These are phyloP conservation scores for Nakazawaea populi DNA, from an alignment of 805 yeast species.

Conservation along the genomic window DNA sequence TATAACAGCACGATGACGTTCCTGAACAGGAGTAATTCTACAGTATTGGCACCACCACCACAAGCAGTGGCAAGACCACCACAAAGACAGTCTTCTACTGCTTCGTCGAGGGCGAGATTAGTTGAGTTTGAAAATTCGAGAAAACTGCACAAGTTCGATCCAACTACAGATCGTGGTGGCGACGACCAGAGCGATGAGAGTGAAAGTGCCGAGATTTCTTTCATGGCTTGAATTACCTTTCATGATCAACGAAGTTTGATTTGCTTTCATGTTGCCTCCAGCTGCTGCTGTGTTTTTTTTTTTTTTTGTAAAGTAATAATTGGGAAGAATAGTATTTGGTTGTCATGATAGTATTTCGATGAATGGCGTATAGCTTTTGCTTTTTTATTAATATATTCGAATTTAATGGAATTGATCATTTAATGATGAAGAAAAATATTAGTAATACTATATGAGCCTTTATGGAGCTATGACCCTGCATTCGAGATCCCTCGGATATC, in stretches of 20 bases:
- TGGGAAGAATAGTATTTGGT: neutral
- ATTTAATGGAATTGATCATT: no score
- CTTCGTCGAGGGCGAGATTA: slow-evolving; percentile 23
- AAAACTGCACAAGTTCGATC: slow-evolving; percentile 18
- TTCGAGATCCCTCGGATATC: no score
- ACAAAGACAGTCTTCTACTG: slow-evolving; percentile 7
- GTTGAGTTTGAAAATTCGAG: slow-evolving; percentile 28
- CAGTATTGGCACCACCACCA: neutral
- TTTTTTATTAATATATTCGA: neutral
- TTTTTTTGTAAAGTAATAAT: neutral
- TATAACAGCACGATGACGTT: slow-evolving; percentile 6
- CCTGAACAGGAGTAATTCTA: slow-evolving; percentile 4
- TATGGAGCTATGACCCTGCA: no score
- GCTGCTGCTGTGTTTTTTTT: neutral
- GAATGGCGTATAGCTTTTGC: neutral
- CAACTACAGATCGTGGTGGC: slow-evolving; percentile 22
- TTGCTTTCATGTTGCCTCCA: no score
- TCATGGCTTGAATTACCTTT: neutral
- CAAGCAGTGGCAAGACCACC: neutral
- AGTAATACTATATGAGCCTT: neutral
- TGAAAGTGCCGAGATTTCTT: slow-evolving; percentile 23
- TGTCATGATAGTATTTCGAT: no score
- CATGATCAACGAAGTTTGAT: no score
- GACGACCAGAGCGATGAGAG: slow-evolving; percentile 23
- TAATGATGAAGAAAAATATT: neutral